Conservation (phyloP, 352 stramenopile species). For the Pythium monospermum region DNA sequence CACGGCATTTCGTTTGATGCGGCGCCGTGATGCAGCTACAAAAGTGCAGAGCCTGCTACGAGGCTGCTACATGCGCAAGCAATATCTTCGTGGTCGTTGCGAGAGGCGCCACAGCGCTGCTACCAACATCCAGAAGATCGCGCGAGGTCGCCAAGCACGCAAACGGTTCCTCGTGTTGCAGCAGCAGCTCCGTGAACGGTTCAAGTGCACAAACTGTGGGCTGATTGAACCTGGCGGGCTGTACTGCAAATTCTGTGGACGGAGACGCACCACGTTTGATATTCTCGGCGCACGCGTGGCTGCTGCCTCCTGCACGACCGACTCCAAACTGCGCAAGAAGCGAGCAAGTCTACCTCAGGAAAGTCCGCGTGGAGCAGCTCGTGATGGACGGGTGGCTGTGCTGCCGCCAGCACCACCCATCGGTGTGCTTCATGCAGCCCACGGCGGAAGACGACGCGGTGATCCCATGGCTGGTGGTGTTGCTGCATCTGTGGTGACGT, state of each 20-base stretch:
- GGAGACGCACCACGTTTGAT: slow-evolving; percentile 31
- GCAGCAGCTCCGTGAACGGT: slow-evolving; percentile 37
- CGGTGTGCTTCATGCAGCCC: too few species aligned
- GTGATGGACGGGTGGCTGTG: background rate
- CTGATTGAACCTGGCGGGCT: slow-evolving; percentile 44
- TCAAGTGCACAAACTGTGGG: slow-evolving; percentile 52
- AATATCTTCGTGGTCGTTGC: background rate
- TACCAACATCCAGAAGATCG: slow-evolving; percentile 24
- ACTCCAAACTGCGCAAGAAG: slow-evolving; percentile 11
- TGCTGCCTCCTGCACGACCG: slow-evolving; percentile 1
- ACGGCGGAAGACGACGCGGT: background rate
- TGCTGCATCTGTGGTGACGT: background rate
- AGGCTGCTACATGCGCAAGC: background rate
- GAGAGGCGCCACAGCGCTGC: slow-evolving; percentile 9
- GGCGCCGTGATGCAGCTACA: slow-evolving; percentile 10
- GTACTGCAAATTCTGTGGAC: slow-evolving; percentile 70
- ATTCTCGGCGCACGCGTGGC: slow-evolving; percentile 2
- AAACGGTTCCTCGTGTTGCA: slow-evolving; percentile 18
- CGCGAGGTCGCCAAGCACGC: slow-evolving; percentile 24
- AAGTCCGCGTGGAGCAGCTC: background rate
- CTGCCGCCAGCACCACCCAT: background rate
- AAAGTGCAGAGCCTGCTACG: slow-evolving; percentile 19
- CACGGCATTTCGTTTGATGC: slow-evolving; percentile 16
- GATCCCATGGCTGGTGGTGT: background rate
- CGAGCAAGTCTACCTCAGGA: background rate